phyloP scores from a whole-genome alignment of 208 protist genomes.

The Leishmania arabica region DNA sequence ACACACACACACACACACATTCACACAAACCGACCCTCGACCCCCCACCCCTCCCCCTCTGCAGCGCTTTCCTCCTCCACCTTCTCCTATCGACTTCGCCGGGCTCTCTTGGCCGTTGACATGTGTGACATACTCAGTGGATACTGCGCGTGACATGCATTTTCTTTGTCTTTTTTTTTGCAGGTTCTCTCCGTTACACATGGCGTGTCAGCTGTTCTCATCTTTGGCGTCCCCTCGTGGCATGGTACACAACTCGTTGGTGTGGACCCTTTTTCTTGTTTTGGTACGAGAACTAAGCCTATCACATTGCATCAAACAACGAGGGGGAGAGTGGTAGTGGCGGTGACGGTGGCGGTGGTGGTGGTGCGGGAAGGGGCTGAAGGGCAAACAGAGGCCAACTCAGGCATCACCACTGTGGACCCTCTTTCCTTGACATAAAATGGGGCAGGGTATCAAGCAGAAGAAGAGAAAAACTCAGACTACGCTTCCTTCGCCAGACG shows the following conservation, averaged over 20 bases:
- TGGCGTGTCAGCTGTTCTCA: background rate
- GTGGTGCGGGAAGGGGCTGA: background rate
- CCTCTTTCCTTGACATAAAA: background rate
- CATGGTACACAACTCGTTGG: background rate
- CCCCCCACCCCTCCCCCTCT: background rate
- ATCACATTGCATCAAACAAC: no score
- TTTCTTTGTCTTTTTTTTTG: background rate
- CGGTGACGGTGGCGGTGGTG: no score
- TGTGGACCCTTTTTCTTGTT: background rate
- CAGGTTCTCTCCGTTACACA: background rate
- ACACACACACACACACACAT: background rate
- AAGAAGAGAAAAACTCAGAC: background rate
- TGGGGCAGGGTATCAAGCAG: no score
- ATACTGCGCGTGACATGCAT: background rate
- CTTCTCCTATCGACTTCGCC: background rate
- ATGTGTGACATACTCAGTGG: background rate
- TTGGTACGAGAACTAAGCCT: background rate
- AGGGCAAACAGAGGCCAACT: background rate
- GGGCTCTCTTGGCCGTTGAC: background rate
- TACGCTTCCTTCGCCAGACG: background rate
- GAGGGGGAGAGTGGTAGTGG: no score
- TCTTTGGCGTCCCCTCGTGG: background rate
- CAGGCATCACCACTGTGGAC: background rate
- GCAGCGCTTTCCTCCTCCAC: background rate
- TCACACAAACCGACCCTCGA: background rate